A percentile compares a stretch with the other conserved stretches of the same genome.
Conservation (phyloP, 164 flowering plant genomes). For the Chloranthus sessilifolius region DNA sequence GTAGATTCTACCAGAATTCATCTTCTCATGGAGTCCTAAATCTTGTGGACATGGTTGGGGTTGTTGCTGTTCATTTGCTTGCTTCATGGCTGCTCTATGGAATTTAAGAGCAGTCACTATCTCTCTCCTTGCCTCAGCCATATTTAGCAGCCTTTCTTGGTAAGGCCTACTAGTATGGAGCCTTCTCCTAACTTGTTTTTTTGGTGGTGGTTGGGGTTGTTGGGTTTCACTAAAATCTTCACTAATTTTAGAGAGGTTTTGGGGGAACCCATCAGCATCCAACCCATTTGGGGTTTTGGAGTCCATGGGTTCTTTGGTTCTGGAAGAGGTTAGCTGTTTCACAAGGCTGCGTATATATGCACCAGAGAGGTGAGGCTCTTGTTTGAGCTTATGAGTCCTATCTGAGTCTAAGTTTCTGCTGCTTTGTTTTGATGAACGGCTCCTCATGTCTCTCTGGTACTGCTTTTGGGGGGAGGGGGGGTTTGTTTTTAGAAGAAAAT, state of each 20-base stretch:
- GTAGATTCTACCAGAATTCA: constrained; percentile 37
- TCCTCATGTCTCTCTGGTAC: constrained; percentile 18
- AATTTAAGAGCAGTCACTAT: constrained; percentile 87
- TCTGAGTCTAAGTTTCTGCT: constrained; percentile 21
- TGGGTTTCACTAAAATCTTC: constrained; percentile 26
- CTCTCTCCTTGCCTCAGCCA: constrained; percentile 89
- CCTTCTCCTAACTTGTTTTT: constrained; percentile 81
- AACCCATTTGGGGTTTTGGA: constrained; percentile 15
- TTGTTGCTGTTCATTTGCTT: constrained; percentile 51
- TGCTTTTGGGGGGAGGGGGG: no score
- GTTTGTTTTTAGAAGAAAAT: constrained; percentile 7
- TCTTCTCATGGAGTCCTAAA: constrained; percentile 28
- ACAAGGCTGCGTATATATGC: constrained; percentile 86
- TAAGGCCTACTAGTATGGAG: constrained; percentile 82
- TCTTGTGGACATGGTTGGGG: constrained; percentile 17
- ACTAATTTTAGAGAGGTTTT: constrained; percentile 19
- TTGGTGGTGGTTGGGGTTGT: constrained; percentile 37
- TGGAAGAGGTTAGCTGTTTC: constrained; percentile 70
- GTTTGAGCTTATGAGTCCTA: constrained; percentile 19
- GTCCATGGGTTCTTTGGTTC: constrained; percentile 44
- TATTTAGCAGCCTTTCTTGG: constrained; percentile 80
- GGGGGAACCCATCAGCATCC: constrained; percentile 25
- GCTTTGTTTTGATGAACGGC: constrained; percentile 22
- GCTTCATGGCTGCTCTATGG: constrained; percentile 87
- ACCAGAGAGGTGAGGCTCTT: constrained; percentile 61